Evolutionary conservation across 176 grass and related monocot genomes (phyloP).

Genomic region (Hsuehochloa calcarea): DNA sequence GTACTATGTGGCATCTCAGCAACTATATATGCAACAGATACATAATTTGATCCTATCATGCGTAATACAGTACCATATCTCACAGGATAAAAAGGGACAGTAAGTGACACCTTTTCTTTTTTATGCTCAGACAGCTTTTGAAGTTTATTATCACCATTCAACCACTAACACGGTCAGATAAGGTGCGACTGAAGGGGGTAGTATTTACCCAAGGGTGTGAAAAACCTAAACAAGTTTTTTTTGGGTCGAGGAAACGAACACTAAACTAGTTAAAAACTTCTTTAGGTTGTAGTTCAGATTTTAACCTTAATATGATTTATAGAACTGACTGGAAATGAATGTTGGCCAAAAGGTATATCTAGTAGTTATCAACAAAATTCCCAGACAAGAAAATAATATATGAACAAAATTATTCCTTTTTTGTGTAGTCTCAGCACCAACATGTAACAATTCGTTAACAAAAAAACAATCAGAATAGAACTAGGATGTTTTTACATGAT

Average conservation of each 20-base stretch:
- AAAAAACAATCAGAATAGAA: neutral
- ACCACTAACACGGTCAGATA: neutral
- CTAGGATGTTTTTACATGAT: neutral
- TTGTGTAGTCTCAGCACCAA: neutral
- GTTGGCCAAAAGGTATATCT: neutral
- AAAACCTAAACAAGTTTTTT: neutral
- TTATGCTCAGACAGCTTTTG: neutral
- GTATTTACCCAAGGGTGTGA: neutral
- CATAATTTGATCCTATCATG: conserved; percentile 2
- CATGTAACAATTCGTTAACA: neutral
- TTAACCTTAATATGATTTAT: neutral
- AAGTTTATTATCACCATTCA: conserved; percentile 12
- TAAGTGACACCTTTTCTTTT: neutral
- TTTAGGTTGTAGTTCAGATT: neutral
- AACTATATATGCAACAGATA: neutral
- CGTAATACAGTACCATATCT: conserved; percentile 13
- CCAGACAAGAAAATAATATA: neutral
- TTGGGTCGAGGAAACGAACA: neutral
- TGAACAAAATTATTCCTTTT: neutral
- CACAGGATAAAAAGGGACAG: neutral
- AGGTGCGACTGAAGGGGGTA: neutral
- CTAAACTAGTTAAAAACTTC: neutral
- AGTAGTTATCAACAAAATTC: neutral
- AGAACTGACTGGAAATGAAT: neutral
- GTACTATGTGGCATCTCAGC: conserved; percentile 5